Conservation (phyloP, 2,329 filamentous ascomycete genomes). For the Colletotrichum sp. region DNA sequence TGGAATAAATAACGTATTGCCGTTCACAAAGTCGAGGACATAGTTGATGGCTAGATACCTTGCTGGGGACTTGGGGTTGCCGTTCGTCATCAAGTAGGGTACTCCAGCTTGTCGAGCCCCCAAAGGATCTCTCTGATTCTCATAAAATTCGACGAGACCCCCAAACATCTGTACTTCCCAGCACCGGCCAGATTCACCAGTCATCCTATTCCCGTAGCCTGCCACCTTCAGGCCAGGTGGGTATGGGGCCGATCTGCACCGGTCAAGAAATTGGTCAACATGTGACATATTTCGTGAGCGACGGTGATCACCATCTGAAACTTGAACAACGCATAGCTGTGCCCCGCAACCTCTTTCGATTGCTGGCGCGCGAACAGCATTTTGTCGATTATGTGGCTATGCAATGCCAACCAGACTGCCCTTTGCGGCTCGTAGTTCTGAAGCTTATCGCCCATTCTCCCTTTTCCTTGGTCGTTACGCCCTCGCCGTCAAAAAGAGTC, state of each 20-base stretch:
- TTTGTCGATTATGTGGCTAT: neutral
- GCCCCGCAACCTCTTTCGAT: neutral
- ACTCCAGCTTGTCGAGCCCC: neutral
- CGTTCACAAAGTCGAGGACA: neutral
- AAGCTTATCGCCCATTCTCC: neutral
- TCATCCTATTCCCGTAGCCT: neutral
- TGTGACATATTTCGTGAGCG: neutral
- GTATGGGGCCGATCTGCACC: neutral
- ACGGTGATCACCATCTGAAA: neutral
- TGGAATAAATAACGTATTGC: neutral
- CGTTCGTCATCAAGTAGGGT: neutral
- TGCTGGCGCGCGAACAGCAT: neutral
- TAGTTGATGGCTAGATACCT: neutral
- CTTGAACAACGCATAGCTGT: neutral
- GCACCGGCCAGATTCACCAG: neutral
- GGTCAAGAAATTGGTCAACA: neutral
- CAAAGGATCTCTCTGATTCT: neutral
- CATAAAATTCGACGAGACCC: neutral
- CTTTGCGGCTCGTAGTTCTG: neutral
- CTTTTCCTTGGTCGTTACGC: neutral
- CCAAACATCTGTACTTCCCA: neutral
- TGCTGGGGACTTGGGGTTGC: neutral
- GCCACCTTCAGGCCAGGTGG: neutral
- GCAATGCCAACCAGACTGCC: neutral
- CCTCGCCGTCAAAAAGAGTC: neutral